These are phyloP conservation scores for Ophiostoma sp. DNA, from an alignment of 2,329 filamentous ascomycete species.

Conservation along the genomic window DNA sequence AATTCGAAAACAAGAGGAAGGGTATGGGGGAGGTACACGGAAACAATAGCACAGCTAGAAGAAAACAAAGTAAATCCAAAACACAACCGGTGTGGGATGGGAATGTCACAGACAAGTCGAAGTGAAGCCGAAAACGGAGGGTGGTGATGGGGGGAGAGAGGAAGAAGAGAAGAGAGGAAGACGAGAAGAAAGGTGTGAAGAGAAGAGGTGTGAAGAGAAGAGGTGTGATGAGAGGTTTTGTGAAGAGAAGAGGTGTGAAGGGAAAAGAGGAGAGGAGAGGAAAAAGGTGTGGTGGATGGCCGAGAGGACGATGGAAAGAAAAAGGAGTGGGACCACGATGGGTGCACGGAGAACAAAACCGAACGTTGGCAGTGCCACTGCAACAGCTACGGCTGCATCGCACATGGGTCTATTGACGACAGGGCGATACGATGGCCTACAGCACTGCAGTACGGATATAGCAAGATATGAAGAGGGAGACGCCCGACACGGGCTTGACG, in stretches of 20 bases:
- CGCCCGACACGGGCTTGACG: no score
- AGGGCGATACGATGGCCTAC: no score
- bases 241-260: background rate
- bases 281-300: background rate
- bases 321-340: background rate
- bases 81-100: constrained; percentile 19
- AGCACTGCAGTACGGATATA: no score
- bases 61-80: constrained; percentile 18
- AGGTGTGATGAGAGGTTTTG: background rate
- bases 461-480: no score
- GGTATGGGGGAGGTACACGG: background rate
- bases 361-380: constrained; percentile 3
- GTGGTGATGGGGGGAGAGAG: background rate
- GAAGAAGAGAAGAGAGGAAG: background rate
- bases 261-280: constrained; percentile 7
- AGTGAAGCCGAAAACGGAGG: constrained; percentile 10
- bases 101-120: constrained; percentile 20
- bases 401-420: background rate
- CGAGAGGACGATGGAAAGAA: background rate
- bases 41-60: constrained; percentile 10
- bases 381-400: background rate
- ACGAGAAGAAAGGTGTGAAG: background rate
- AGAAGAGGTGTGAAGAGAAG: constrained; percentile 1
- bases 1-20: background rate
- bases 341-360: constrained; percentile 1